These are phyloP conservation scores for Malus hybrid DNA, from an alignment of 331 rosid species.

Conservation along the genomic window DNA sequence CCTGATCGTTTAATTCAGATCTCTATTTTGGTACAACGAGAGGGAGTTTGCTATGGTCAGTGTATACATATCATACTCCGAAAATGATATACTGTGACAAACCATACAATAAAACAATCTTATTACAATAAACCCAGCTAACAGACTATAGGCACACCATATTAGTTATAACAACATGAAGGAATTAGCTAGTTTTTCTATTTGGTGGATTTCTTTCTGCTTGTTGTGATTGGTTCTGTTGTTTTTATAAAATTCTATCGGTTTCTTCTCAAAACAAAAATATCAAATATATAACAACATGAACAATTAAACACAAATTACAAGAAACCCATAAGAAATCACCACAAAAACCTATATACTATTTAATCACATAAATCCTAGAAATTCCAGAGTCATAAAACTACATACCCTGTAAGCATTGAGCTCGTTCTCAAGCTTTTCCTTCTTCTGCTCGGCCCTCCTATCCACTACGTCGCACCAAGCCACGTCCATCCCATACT, in stretches of 20 bases:
- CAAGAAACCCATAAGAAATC: neutral
- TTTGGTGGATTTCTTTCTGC: no score
- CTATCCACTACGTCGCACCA: conserved; percentile 80
- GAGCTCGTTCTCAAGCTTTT: conserved; percentile 92
- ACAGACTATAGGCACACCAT: neutral
- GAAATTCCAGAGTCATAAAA: neutral
- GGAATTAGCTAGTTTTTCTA: no score
- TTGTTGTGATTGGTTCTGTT: no score
- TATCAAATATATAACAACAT: neutral
- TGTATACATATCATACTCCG: neutral
- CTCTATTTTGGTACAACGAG: no score
- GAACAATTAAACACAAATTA: neutral
- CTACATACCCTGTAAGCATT: conserved; percentile 72
- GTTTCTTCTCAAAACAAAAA: no score
- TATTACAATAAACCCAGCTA: no score
- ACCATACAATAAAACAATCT: neutral
- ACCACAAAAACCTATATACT: neutral
- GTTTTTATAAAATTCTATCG: no score
- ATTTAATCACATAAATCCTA: neutral
- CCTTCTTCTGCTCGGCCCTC: conserved; percentile 86
- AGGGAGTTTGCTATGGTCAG: no score
- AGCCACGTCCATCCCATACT: conserved; percentile 46
- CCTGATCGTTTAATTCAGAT: no score
- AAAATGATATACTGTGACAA: neutral
- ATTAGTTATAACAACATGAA: no score